These are phyloP conservation scores for Beauveria scarabaeidicola DNA, from an alignment of 2,329 filamentous ascomycete species.

Conservation along the genomic window DNA sequence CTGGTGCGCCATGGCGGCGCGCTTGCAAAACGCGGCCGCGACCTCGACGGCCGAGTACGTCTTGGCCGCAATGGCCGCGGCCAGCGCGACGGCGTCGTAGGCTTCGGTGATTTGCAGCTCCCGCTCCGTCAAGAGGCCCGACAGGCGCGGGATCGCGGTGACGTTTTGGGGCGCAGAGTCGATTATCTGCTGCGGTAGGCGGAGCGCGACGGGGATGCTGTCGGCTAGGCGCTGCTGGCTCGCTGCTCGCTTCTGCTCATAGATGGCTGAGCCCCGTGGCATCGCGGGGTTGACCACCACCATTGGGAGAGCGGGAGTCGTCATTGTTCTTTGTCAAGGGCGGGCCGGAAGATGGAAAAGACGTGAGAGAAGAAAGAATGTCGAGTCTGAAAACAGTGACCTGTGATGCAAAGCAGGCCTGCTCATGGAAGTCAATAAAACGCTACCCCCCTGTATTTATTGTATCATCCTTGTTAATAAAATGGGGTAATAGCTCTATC, in stretches of 20 bases:
- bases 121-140: conserved; percentile 34
- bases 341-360: neutral
- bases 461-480: neutral
- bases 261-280: neutral
- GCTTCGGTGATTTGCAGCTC: conserved; percentile 41
- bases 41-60: conserved; percentile 32
- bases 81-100: conserved; percentile 34
- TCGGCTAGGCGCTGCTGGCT: conserved; percentile 24
- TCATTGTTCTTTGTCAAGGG: neutral
- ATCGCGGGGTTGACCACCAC: conserved; percentile 3
- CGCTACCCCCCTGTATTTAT: neutral
- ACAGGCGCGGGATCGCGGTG: conserved; percentile 26
- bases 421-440: neutral
- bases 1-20: conserved; percentile 47
- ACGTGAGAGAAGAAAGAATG: neutral
- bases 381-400: too few species aligned
- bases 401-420: too few species aligned
- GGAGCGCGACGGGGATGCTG: conserved; percentile 23
- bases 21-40: conserved; percentile 41
- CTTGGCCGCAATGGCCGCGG: conserved; percentile 27
- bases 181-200: conserved; percentile 21
- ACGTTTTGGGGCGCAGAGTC: conserved; percentile 24
- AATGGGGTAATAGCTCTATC: too few species aligned
- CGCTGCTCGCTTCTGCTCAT: conserved; percentile 9
- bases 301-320: neutral